phyloP scores from a whole-genome alignment of 495 filamentous ascomycete genomes.

The Lasiosphaeris hirsuta region DNA sequence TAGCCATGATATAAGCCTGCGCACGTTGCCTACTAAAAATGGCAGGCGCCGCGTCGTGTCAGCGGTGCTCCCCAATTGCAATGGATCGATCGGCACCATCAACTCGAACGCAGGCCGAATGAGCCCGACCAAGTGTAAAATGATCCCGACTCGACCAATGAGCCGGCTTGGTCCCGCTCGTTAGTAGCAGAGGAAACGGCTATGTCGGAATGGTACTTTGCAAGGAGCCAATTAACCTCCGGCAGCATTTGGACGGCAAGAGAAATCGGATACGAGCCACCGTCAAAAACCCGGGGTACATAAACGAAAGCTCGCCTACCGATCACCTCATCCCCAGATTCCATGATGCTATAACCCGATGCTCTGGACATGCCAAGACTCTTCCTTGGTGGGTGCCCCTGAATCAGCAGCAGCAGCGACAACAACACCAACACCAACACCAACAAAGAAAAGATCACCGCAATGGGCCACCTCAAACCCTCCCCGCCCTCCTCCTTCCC shows the following conservation, averaged over 20 bases:
- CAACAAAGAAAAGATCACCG: neutral
- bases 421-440: neutral
- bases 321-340: constrained; percentile 5
- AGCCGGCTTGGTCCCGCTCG: no score
- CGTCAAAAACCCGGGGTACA: constrained; percentile 7
- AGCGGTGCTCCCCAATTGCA: no score
- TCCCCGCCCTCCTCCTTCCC: neutral
- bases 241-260: neutral
- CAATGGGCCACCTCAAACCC: constrained; percentile 11
- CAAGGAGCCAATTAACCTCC: neutral
- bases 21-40: no score
- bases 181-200: neutral
- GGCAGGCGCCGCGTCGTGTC: no score
- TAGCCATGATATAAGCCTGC: no score
- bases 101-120: no score
- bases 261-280: neutral
- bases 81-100: no score
- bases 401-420: neutral
- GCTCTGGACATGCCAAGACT: constrained; percentile 4
- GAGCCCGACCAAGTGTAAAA: no score
- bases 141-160: no score
- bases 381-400: no score
- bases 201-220: neutral
- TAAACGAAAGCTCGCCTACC: constrained; percentile 5
- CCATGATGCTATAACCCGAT: neutral